Evolutionary conservation across 768 basidiomycete genomes (phyloP).

Genomic region (Collybia sordida): DNA sequence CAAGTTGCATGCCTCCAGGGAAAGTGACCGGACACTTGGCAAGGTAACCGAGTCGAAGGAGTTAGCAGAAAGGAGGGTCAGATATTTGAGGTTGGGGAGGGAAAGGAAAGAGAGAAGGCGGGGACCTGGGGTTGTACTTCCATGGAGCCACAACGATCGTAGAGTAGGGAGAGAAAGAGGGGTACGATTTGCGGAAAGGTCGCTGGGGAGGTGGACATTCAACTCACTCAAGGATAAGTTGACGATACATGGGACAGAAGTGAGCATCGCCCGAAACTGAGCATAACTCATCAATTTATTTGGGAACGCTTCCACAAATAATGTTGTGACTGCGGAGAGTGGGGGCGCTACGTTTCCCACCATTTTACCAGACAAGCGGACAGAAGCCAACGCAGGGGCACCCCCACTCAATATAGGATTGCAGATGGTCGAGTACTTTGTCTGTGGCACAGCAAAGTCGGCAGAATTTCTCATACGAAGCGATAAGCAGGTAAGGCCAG

Average conservation of each 20-base stretch:
- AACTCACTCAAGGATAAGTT: constrained; percentile 43
- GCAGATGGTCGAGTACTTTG: constrained; percentile 22
- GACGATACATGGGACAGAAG: constrained; percentile 31
- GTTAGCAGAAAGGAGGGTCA: constrained; percentile 34
- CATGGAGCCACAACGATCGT: constrained; percentile 38
- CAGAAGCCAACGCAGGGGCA: constrained; percentile 33
- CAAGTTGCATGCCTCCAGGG: constrained; percentile 33
- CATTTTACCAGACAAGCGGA: constrained; percentile 40
- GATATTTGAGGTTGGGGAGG: constrained; percentile 34
- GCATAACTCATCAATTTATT: constrained; percentile 31
- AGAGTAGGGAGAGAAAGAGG: constrained; percentile 34
- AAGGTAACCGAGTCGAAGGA: constrained; percentile 31
- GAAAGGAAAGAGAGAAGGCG: constrained; percentile 33
- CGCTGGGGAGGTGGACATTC: constrained; percentile 31
- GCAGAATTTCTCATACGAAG: constrained; percentile 30
- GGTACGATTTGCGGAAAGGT: constrained; percentile 23
- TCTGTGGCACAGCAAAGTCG: constrained; percentile 25
- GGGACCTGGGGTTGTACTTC: constrained; percentile 29
- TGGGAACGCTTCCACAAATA: constrained; percentile 43
- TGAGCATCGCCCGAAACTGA: constrained; percentile 34
- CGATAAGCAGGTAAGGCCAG: constrained; percentile 38
- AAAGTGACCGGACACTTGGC: constrained; percentile 30
- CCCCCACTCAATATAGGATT: constrained; percentile 31
- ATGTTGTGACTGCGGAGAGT: constrained; percentile 30
- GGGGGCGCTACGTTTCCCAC: constrained; percentile 42